Evolutionary conservation across 2,329 filamentous ascomycete genomes (phyloP).

Genomic region (Cytospora paraplurivora): DNA sequence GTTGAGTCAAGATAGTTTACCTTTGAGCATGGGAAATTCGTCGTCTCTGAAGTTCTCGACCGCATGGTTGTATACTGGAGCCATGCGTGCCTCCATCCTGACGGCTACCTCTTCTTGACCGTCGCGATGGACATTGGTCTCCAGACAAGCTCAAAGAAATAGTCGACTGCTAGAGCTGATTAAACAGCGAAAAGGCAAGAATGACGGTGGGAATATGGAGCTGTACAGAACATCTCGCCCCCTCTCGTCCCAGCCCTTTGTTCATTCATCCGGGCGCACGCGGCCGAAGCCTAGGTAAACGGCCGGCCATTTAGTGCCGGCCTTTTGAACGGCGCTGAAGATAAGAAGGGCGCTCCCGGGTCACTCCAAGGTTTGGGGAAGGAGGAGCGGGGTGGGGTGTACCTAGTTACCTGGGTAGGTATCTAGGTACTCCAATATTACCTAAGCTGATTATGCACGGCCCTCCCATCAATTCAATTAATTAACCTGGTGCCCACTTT

Average conservation of each 20-base stretch:
- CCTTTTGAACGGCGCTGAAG: slow-evolving; percentile 3
- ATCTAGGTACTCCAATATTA: not conserved
- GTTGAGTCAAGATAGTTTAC: slow-evolving; percentile 41
- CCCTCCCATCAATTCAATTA: not conserved
- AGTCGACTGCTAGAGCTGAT: not conserved
- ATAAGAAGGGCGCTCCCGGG: too few relatives aligned
- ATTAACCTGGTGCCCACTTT: not conserved
- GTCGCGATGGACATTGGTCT: slow-evolving; percentile 14
- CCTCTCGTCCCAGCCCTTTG: slow-evolving; percentile 5
- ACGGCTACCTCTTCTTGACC: slow-evolving; percentile 1
- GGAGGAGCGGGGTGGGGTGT: not conserved
- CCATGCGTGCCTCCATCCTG: slow-evolving; percentile 21
- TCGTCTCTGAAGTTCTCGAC: slow-evolving; percentile 60
- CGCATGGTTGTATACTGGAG: slow-evolving; percentile 55
- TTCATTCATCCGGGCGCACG: slow-evolving; percentile 19
- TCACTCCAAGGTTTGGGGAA: not conserved
- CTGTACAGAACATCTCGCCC: not conserved
- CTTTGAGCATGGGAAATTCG: slow-evolving; percentile 72
- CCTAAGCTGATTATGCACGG: not conserved
- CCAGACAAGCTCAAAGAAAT: not conserved
- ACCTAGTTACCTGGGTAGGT: not conserved
- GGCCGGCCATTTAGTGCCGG: slow-evolving; percentile 10
- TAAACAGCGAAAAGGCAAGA: not conserved
- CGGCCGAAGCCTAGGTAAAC: slow-evolving; percentile 17
- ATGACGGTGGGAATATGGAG: not conserved